Conservation (phyloP, 2,329 filamentous ascomycete genomes). For the Stagonosporopsis tanaceti region DNA sequence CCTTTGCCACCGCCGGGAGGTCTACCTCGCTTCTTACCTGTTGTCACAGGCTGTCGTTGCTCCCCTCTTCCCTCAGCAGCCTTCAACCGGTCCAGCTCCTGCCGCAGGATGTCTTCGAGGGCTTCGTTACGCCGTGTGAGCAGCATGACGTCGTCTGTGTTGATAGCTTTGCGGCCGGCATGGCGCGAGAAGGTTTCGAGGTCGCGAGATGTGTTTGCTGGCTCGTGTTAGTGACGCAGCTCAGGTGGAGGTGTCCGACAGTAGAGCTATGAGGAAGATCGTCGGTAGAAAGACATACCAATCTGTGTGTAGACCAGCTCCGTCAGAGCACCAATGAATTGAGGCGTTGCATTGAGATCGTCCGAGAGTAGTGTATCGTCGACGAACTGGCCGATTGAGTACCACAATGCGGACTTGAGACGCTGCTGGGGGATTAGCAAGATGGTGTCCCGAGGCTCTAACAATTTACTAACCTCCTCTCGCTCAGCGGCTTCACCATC, state of each 20-base stretch:
- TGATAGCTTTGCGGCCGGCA: conserved; percentile 80
- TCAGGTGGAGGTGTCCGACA: too few relatives aligned
- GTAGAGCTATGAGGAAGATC: background rate
- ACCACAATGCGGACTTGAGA: conserved; percentile 54
- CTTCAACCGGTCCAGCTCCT: conserved; percentile 65
- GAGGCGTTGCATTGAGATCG: conserved; percentile 85
- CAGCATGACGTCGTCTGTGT: conserved; percentile 85
- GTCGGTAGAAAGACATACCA: conserved; percentile 61
- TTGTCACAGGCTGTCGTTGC: conserved; percentile 17
- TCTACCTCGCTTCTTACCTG: conserved; percentile 29
- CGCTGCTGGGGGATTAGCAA: conserved; percentile 50
- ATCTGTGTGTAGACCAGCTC: conserved; percentile 90
- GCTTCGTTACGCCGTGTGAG: conserved; percentile 88
- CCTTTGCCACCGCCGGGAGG: conserved; percentile 36
- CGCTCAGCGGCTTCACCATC: conserved; percentile 35
- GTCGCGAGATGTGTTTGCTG: conserved; percentile 59
- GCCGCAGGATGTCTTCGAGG: conserved; percentile 76
- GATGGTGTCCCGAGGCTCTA: background rate
- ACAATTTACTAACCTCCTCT: conserved; percentile 39
- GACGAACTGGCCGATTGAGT: conserved; percentile 67
- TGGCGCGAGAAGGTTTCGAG: conserved; percentile 71
- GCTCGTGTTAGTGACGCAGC: background rate
- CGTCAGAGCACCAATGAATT: conserved; percentile 79
- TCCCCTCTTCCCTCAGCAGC: conserved; percentile 38
- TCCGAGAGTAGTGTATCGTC: conserved; percentile 80